Conservation (phyloP, 257 asterid genomes). For the Capsicum chinense region DNA sequence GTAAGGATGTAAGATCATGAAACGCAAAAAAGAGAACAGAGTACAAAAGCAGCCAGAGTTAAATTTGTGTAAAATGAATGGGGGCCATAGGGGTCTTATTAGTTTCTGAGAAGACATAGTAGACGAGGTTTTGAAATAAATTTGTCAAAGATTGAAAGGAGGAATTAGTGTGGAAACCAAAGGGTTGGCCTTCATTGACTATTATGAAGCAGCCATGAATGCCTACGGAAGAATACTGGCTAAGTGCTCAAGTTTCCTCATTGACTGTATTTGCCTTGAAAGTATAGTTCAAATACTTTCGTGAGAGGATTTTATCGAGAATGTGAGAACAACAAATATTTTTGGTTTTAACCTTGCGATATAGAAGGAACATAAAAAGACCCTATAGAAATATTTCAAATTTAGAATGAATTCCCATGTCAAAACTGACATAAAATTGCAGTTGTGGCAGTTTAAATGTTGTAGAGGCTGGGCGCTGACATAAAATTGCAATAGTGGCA, state of each 20-base stretch:
- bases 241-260: too few species aligned
- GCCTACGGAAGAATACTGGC: too few species aligned
- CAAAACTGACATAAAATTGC: not conserved
- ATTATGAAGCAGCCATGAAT: too few species aligned
- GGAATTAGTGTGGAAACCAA: not conserved
- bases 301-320: too few species aligned
- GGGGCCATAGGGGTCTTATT: too few species aligned
- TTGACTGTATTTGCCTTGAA: too few species aligned
- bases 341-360: not conserved
- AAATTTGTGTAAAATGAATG: not conserved
- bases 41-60: not conserved
- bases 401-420: not conserved
- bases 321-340: not conserved
- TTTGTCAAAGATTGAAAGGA: too few species aligned
- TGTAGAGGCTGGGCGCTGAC: not conserved
- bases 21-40: not conserved
- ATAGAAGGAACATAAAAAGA: not conserved
- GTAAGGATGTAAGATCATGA: not conserved
- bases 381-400: not conserved
- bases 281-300: too few species aligned
- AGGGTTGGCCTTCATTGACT: too few species aligned
- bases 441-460: too few species aligned
- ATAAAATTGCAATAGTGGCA: too few species aligned
- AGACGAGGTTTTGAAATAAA: not conserved
- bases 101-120: not conserved